Evolutionary conservation across 345 rosid species (phyloP).

Genomic region (Sisymbrium irio): DNA sequence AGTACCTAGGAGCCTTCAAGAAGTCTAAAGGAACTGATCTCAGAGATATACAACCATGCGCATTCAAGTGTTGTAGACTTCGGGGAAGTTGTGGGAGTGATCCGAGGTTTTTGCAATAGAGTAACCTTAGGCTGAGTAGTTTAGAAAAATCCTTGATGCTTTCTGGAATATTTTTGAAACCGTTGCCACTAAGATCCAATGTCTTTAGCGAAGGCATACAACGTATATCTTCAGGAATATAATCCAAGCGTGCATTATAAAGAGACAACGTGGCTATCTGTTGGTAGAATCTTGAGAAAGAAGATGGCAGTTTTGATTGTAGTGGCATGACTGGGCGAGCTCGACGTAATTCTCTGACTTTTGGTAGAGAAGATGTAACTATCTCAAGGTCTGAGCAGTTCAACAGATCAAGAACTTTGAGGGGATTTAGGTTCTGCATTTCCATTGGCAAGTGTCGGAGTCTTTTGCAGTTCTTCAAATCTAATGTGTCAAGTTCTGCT

Average conservation of each 20-base stretch:
- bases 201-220: background rate
- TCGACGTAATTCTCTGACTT: background rate
- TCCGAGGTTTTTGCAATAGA: background rate
- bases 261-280: background rate
- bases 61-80: background rate
- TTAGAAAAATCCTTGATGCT: background rate
- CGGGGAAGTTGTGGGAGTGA: background rate
- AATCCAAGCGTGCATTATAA: background rate
- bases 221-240: background rate
- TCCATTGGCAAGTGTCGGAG: background rate
- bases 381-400: background rate
- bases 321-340: background rate
- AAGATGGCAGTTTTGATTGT: background rate
- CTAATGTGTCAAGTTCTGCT: background rate
- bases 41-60: background rate
- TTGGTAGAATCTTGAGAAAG: background rate
- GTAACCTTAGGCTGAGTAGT: background rate
- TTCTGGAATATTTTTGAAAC: background rate
- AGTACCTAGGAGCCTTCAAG: background rate
- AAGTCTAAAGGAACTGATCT: background rate
- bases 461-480: background rate
- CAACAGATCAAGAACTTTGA: conserved; percentile 6
- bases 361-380: background rate
- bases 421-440: conserved; percentile 11
- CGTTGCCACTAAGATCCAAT: background rate